phyloP scores from a whole-genome alignment of 2,329 filamentous ascomycete genomes.

The Xylariaceae sp. region DNA sequence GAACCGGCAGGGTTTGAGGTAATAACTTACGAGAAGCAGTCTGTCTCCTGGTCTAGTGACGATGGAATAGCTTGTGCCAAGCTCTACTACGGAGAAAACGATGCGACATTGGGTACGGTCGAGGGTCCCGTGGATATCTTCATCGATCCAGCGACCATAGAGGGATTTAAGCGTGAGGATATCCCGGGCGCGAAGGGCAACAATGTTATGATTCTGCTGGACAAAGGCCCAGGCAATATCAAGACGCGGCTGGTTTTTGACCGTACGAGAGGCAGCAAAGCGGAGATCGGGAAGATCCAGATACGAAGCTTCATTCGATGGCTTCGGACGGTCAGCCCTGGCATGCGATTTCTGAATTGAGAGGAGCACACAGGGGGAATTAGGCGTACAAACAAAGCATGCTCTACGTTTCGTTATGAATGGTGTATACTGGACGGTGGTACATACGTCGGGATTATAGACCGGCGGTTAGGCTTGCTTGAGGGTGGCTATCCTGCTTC shows the following conservation, averaged over 20 bases:
- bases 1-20: constrained; percentile 21
- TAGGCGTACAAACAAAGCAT: background rate
- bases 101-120: constrained; percentile 11
- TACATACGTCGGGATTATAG: background rate
- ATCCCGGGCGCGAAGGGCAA: constrained; percentile 18
- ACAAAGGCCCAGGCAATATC: background rate
- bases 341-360: constrained; percentile 15
- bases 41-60: constrained; percentile 19
- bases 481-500: no score
- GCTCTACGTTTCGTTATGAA: background rate
- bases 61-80: constrained; percentile 10
- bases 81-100: constrained; percentile 21
- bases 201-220: constrained; percentile 12
- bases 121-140: constrained; percentile 10
- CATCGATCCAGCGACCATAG: constrained; percentile 21
- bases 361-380: background rate
- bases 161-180: constrained; percentile 14
- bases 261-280: constrained; percentile 18
- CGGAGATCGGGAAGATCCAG: constrained; percentile 23
- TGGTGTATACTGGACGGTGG: background rate
- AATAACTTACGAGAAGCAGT: constrained; percentile 18
- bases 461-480: background rate
- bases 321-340: constrained; percentile 20
- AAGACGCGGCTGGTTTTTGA: constrained; percentile 22
- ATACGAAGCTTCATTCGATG: constrained; percentile 23